Conservation (phyloP, 2,329 filamentous ascomycete genomes). For the Colletotrichum sp. region DNA sequence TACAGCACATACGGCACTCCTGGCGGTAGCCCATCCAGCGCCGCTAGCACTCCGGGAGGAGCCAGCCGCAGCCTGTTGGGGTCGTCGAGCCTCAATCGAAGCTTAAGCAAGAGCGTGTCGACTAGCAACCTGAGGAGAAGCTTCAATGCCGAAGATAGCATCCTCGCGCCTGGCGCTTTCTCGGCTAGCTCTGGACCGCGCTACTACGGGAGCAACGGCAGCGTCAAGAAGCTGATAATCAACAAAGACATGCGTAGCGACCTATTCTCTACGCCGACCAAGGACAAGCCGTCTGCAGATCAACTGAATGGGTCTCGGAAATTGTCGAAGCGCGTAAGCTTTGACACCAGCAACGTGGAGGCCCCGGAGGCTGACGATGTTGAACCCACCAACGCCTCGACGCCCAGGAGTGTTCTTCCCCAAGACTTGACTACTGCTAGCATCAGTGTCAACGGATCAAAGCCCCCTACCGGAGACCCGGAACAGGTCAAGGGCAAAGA, state of each 20-base stretch:
- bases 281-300: constrained; percentile 50
- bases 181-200: constrained; percentile 70
- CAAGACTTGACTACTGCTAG: background rate
- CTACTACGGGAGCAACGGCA: constrained; percentile 70
- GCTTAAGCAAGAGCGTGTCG: constrained; percentile 86
- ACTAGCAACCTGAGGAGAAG: constrained; percentile 84
- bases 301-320: constrained; percentile 53
- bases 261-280: constrained; percentile 66
- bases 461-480: constrained; percentile 57
- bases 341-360: constrained; percentile 71
- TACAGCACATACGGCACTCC: constrained; percentile 93
- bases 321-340: constrained; percentile 88
- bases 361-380: constrained; percentile 5
- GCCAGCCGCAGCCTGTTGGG: constrained; percentile 69
- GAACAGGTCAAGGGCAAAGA: constrained; percentile 77
- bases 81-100: constrained; percentile 69
- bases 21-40: constrained; percentile 69
- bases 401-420: background rate
- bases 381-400: background rate
- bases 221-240: constrained; percentile 90
- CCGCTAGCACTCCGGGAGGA: constrained; percentile 71
- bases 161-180: constrained; percentile 85
- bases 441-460: constrained; percentile 15
- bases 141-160: constrained; percentile 83
- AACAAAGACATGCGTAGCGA: constrained; percentile 84